phyloP scores from a whole-genome alignment of 1,284 basidiomycete genomes.

The Tausonia pullulans region DNA sequence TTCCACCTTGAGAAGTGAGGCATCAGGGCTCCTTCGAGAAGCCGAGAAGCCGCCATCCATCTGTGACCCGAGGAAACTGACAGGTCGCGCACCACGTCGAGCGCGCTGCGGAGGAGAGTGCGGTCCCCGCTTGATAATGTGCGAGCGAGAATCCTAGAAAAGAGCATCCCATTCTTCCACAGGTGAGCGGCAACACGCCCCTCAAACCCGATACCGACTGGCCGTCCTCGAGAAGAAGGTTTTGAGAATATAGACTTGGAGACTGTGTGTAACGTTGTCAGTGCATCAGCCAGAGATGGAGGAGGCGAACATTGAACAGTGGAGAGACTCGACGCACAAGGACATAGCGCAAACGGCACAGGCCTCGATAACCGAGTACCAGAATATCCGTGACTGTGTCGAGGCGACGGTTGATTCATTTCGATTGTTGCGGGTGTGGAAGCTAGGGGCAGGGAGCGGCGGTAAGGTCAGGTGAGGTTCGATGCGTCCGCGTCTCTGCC shows the following conservation, averaged over 20 bases:
- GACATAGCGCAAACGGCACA: slow-evolving; percentile 70
- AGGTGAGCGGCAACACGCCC: no score
- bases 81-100: no score
- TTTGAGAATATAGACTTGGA: slow-evolving; percentile 80
- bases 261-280: slow-evolving; percentile 36
- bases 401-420: slow-evolving; percentile 29
- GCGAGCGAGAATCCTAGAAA: no score
- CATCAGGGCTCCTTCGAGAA: no score
- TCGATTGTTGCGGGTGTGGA: slow-evolving; percentile 31
- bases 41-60: no score
- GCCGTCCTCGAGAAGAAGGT: slow-evolving; percentile 79
- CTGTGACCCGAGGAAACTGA: no score
- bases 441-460: slow-evolving; percentile 19
- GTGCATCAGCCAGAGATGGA: neutral
- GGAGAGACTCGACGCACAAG: slow-evolving; percentile 24
- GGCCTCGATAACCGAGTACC: slow-evolving; percentile 74
- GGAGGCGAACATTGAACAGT: neutral
- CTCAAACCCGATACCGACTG: slow-evolving; percentile 13
- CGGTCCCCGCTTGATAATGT: no score
- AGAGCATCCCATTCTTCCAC: no score
- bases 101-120: no score
- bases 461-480: slow-evolving; percentile 19
- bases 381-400: slow-evolving; percentile 52
- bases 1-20: no score
- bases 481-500: neutral